Evolutionary conservation across 1,284 basidiomycete species (phyloP).

Genomic region (Ceratobasidium papillatum): DNA sequence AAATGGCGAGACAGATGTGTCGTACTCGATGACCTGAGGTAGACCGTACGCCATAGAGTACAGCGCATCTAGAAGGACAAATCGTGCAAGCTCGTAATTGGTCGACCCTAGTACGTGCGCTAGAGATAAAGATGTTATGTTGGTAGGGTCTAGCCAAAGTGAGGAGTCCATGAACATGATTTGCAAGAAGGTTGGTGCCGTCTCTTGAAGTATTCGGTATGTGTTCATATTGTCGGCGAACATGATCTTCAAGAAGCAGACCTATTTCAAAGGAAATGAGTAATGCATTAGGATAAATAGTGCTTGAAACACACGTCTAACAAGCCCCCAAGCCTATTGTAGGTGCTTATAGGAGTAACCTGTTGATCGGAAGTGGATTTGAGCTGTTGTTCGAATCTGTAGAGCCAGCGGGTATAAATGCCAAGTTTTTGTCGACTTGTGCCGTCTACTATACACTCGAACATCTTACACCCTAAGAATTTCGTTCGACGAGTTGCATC

Average conservation of each 20-base stretch:
- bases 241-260: background rate
- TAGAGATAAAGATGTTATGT: background rate
- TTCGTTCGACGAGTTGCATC: background rate
- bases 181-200: constrained; percentile 13
- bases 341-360: background rate
- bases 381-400: background rate
- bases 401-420: background rate
- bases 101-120: background rate
- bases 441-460: background rate
- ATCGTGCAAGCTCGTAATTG: constrained; percentile 1
- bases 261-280: background rate
- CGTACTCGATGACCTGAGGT: constrained; percentile 17
- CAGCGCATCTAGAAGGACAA: constrained; percentile 6
- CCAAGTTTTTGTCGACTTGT: background rate
- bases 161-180: background rate
- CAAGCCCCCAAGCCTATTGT: background rate
- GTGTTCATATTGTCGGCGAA: background rate
- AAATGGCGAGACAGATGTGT: constrained; percentile 5
- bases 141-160: background rate
- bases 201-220: constrained; percentile 3
- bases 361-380: background rate
- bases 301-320: background rate
- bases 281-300: background rate
- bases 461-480: constrained; percentile 4
- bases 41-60: constrained; percentile 19